Evolutionary conservation across 208 protist genomes (phyloP), one percentile per base, ranked within the genome.

Genomic region (Trypanosoma vivax): DNA sequence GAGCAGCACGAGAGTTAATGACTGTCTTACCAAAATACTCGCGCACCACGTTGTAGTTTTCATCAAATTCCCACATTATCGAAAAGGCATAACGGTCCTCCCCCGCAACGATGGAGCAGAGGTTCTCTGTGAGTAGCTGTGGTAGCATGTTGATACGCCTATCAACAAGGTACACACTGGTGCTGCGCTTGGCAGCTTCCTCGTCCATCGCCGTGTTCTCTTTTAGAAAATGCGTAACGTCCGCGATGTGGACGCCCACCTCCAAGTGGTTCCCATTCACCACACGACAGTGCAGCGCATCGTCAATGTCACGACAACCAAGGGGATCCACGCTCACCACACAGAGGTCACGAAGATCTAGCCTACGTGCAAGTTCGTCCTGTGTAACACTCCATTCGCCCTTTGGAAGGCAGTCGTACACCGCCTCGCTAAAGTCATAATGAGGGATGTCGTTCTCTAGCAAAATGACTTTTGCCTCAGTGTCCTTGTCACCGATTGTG

Each of bases 71-170:
- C 92, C 94, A 98, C 34, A 98, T 40, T 31, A 96, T 85, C 34
- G 84, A 94, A 54, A 98, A 97, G 34, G 94, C 85, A 63, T 94
- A 96, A 34, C 95, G 68, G 28, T 97, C 93, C 19, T 93, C 88
- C 0, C 76, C 73, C 34, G 79, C 79, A 19, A 88, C 73, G 3
- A 99, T 71, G 9, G 96, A 98, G 66, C 96, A 98, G 14, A 98
- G 50, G 45, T 98, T 94, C 53, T 98, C 95, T 3, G 90, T 96
- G 4, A 99, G 73, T 3, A 97, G 56, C 51, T 94, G 81, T 6
- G 97, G 97, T 9, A 99, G 73, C 97, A 99, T 99, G 66, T 98
- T 96, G 50, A 98, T 98, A 60, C 96, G 75, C 33, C 88, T 71
- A 54, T 98, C 93, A 9, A 96, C 88, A 21, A 99, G 65, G 59